A percentile compares a stretch with the other conserved stretches of the same genome.
These are phyloP conservation scores for Puccinia horiana DNA, from an alignment of 1,284 basidiomycete genomes.

Conservation along the genomic window DNA sequence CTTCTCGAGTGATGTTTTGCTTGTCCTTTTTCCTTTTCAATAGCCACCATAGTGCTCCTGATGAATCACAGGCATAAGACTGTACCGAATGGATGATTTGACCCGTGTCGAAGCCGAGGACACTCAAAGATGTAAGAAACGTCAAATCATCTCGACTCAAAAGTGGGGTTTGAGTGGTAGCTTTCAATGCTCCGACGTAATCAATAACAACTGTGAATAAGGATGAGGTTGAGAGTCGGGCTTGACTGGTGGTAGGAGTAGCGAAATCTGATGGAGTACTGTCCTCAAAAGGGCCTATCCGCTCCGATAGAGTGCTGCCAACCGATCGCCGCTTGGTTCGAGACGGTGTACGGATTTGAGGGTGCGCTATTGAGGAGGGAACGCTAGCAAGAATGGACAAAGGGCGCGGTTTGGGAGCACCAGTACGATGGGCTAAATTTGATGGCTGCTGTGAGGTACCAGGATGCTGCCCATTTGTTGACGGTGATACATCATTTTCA, in stretches of 20 bases:
- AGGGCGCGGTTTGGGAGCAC: constrained; percentile 43
- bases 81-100: constrained; percentile 91
- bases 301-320: constrained; percentile 69
- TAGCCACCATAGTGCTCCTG: constrained; percentile 96
- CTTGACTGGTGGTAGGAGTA: constrained; percentile 69
- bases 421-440: constrained; percentile 36
- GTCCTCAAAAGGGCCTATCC: constrained; percentile 58
- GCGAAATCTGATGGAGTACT: constrained; percentile 65
- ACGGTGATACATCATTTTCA: neutral
- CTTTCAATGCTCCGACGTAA: constrained; percentile 39
- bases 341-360: constrained; percentile 75
- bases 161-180: constrained; percentile 30
- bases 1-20: constrained; percentile 25
- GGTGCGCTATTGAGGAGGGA: constrained; percentile 46
- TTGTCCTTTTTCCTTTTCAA: constrained; percentile 71
- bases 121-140: constrained; percentile 73
- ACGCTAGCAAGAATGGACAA: constrained; percentile 47
- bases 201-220: constrained; percentile 51
- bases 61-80: constrained; percentile 86
- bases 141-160: constrained; percentile 67
- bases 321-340: constrained; percentile 91
- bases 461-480: neutral
- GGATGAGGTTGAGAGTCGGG: constrained; percentile 80
- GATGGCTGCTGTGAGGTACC: neutral
- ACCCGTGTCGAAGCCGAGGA: constrained; percentile 84